A percentile compares a stretch with the other conserved stretches of the same genome.
These are phyloP conservation scores for Copromyces sp. DNA, from an alignment of 495 filamentous ascomycete species.

Conservation along the genomic window DNA sequence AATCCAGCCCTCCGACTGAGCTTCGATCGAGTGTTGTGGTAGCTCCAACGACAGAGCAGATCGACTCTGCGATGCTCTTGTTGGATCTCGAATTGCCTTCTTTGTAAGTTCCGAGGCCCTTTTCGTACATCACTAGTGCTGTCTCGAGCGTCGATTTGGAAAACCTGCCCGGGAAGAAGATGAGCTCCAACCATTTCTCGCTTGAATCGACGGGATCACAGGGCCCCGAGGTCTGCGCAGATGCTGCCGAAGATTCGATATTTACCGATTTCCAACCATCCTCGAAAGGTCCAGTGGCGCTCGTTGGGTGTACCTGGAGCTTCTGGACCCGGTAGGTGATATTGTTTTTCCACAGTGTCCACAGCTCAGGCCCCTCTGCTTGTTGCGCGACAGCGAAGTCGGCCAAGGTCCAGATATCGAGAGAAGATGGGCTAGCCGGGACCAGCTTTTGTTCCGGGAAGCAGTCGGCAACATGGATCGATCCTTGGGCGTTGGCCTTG, in stretches of 20 bases:
- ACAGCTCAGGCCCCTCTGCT: constrained; percentile 47
- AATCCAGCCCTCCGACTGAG: constrained; percentile 57
- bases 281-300: constrained; percentile 47
- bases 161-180: constrained; percentile 75
- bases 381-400: constrained; percentile 60
- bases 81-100: constrained; percentile 28
- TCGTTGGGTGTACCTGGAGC: constrained; percentile 26
- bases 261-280: constrained; percentile 64
- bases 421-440: constrained; percentile 57
- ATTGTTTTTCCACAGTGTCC: constrained; percentile 84
- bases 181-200: constrained; percentile 60
- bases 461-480: constrained; percentile 57
- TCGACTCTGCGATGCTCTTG: constrained; percentile 51
- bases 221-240: constrained; percentile 42
- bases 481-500: constrained; percentile 49
- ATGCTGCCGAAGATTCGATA: constrained; percentile 48
- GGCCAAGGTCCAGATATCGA: constrained; percentile 76
- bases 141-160: constrained; percentile 70
- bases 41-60: constrained; percentile 59
- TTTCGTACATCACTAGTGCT: constrained; percentile 63
- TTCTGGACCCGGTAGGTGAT: constrained; percentile 62
- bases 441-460: constrained; percentile 51
- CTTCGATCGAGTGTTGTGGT: constrained; percentile 51
- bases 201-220: constrained; percentile 55
- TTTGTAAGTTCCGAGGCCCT: constrained; percentile 38